Percentiles rank a stretch among this genome's conserved stretches.
phyloP scores from a whole-genome alignment of 306 rosid genomes.

The Fagus sylvatica region DNA sequence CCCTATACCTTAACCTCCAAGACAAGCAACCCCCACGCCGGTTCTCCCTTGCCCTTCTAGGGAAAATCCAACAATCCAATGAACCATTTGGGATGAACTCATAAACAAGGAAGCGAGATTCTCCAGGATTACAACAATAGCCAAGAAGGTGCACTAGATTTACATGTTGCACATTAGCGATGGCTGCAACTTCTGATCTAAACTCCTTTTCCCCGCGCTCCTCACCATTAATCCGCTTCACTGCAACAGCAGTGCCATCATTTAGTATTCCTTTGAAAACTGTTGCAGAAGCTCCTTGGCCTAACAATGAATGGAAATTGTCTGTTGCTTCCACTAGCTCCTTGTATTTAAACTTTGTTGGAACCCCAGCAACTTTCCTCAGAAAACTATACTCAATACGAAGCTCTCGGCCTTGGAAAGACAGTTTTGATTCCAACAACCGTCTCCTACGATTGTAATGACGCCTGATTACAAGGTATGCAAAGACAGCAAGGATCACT shows the following conservation, averaged over 20 bases:
- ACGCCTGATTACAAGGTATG: constrained; percentile 49
- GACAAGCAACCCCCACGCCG: constrained; percentile 59
- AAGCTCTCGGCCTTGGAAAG: constrained; percentile 79
- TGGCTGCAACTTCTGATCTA: constrained; percentile 87
- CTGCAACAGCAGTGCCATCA: constrained; percentile 83
- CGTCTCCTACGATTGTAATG: constrained; percentile 51
- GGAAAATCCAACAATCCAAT: constrained; percentile 80
- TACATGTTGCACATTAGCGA: constrained; percentile 81
- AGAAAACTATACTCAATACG: constrained; percentile 87
- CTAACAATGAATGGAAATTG: constrained; percentile 54
- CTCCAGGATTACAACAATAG: constrained; percentile 52
- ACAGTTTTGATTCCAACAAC: constrained; percentile 45
- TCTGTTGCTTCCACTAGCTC: constrained; percentile 90
- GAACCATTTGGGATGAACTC: constrained; percentile 79
- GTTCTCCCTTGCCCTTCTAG: constrained; percentile 16
- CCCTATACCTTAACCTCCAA: constrained; percentile 65
- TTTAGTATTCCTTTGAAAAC: constrained; percentile 80
- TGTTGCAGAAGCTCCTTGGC: constrained; percentile 71
- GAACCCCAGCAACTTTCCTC: constrained; percentile 83
- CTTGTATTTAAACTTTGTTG: constrained; percentile 63
- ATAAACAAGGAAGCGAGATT: constrained; percentile 71
- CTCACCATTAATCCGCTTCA: constrained; percentile 61
- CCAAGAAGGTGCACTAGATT: constrained; percentile 78
- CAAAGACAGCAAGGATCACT: constrained; percentile 53
- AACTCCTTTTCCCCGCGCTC: constrained; percentile 73